A percentile compares a stretch with the other conserved stretches of the same genome.
Conservation (phyloP, 176 grass and related monocot species). For the Cymbopogon citratus region DNA sequence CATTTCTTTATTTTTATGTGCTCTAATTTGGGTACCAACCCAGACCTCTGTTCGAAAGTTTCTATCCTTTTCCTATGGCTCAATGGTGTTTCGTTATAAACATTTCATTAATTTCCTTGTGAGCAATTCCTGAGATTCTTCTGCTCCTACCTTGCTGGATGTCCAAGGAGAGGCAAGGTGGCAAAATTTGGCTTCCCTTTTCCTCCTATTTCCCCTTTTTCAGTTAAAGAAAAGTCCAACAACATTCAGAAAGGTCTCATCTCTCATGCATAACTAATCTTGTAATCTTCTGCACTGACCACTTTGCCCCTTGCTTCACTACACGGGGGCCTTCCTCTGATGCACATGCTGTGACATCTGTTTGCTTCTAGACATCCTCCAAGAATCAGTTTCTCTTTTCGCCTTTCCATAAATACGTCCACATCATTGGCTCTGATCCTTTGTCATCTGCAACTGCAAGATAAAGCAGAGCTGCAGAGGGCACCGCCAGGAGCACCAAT, state of each 20-base stretch:
- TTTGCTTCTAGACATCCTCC: conserved; percentile 54
- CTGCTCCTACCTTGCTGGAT: conserved; percentile 9
- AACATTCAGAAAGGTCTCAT: conserved; percentile 31
- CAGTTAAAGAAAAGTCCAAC: not conserved
- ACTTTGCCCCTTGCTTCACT: conserved; percentile 31
- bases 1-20: not conserved
- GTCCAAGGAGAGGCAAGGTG: conserved; percentile 24
- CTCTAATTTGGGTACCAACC: not conserved
- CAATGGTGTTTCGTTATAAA: not conserved
- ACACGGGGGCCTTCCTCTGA: conserved; percentile 18
- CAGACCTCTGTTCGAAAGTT: not conserved
- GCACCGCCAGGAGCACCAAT: conserved; percentile 17
- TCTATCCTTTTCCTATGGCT: not conserved
- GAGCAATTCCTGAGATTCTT: conserved; percentile 10
- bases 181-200: conserved; percentile 16
- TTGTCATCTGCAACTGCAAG: conserved; percentile 27
- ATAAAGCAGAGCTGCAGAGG: not conserved
- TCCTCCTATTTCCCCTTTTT: not conserved
- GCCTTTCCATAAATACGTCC: conserved; percentile 41
- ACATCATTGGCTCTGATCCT: conserved; percentile 37
- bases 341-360: conserved; percentile 47
- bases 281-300: conserved; percentile 31
- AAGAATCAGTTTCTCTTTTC: conserved; percentile 43
- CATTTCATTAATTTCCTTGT: conserved; percentile 1
- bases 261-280: conserved; percentile 16